phyloP scores from a whole-genome alignment of 306 rosid genomes.

The Quercus rubra region DNA sequence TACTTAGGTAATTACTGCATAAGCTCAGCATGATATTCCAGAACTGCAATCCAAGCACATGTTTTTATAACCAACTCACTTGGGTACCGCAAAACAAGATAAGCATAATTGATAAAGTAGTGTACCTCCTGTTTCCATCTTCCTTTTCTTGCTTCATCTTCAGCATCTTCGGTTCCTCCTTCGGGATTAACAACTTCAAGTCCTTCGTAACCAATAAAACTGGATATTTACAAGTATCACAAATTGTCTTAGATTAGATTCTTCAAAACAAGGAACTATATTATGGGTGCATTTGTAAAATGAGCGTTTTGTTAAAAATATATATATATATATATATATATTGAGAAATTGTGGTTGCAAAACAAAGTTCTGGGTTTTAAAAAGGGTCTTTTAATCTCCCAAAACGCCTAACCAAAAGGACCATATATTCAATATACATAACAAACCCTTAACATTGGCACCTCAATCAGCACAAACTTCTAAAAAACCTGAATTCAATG shows the following conservation, averaged over 20 bases:
- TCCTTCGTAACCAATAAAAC: slow-evolving; percentile 60
- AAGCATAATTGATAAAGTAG: slow-evolving; percentile 3
- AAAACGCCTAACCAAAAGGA: no score
- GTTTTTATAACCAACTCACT: background rate
- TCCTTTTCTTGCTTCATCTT: slow-evolving; percentile 88
- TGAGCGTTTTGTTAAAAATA: no score
- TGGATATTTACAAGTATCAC: slow-evolving; percentile 14
- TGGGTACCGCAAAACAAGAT: background rate
- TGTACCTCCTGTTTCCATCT: slow-evolving; percentile 92
- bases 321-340: background rate
- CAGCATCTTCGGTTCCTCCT: slow-evolving; percentile 95
- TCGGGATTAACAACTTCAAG: slow-evolving; percentile 95
- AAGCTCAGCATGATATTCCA: background rate
- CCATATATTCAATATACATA: no score
- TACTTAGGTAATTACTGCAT: background rate
- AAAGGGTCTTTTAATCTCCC: no score
- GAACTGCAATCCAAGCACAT: background rate
- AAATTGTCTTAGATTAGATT: background rate
- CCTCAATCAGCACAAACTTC: no score
- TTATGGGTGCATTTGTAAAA: no score
- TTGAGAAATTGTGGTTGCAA: background rate
- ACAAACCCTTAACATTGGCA: no score
- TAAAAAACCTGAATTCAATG: no score
- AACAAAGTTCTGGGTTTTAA: background rate
- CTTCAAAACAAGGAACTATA: slow-evolving; percentile 1